These are phyloP conservation scores for Prunus mume DNA, from an alignment of 306 rosid species.

Conservation along the genomic window DNA sequence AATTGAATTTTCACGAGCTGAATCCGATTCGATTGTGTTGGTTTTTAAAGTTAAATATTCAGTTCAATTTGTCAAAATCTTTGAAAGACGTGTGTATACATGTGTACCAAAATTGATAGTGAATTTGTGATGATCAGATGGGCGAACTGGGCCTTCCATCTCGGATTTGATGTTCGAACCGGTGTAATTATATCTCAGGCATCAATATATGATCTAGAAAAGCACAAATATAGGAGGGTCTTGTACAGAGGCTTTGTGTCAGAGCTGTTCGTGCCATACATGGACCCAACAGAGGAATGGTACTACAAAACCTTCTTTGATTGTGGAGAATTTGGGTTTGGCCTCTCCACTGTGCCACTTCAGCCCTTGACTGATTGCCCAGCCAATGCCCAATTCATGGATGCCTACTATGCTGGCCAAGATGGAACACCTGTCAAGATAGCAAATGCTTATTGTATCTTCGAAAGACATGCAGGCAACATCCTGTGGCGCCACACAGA, in stretches of 20 bases:
- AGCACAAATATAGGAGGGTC: conserved; percentile 34
- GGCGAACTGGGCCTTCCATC: conserved; percentile 48
- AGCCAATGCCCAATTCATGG: conserved; percentile 50
- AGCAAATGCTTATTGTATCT: conserved; percentile 48
- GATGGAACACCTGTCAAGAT: conserved; percentile 50
- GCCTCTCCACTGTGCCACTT: conserved; percentile 46
- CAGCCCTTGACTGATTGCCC: conserved; percentile 53
- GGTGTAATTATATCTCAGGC: conserved; percentile 60
- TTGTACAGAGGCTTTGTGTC: conserved; percentile 56
- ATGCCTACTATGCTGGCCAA: conserved; percentile 36
- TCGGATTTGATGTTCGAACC: conserved; percentile 40
- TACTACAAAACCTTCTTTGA: conserved; percentile 50
- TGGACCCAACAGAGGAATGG: conserved; percentile 60
- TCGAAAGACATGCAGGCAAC: conserved; percentile 46
- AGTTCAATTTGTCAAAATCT: too few relatives aligned
- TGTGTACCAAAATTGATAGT: not conserved
- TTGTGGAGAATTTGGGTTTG: conserved; percentile 49
- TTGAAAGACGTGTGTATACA: too few relatives aligned
- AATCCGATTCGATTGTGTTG: too few relatives aligned
- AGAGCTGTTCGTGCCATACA: conserved; percentile 53
- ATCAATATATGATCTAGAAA: conserved; percentile 47
- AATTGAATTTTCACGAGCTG: too few relatives aligned
- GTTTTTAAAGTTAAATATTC: too few relatives aligned
- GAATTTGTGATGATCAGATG: conserved; percentile 30
- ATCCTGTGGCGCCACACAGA: conserved; percentile 76